Conservation (phyloP, 2,329 filamentous ascomycete species). For the Calonectria honghensis region DNA sequence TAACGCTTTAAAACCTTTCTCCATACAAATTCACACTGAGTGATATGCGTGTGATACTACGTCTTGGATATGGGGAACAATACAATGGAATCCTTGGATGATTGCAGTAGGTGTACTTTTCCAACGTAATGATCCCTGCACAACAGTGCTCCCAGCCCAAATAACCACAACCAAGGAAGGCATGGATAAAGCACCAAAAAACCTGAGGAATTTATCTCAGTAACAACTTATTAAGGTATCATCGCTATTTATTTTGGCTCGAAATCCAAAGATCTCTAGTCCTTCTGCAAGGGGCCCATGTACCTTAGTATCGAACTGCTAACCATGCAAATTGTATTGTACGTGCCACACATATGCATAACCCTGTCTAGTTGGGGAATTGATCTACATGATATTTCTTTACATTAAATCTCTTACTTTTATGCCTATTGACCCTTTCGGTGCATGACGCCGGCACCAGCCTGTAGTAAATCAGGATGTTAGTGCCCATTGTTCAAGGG, state of each 20-base stretch:
- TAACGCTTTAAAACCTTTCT: neutral
- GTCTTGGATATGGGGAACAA: neutral
- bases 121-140: too few species aligned
- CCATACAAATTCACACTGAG: neutral
- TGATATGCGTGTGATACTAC: neutral
- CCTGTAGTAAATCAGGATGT: slow-evolving; percentile 47
- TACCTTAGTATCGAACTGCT: too few species aligned
- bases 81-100: neutral
- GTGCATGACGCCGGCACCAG: slow-evolving; percentile 59
- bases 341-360: neutral
- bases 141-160: too few species aligned
- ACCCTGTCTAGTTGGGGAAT: neutral
- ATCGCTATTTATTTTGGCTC: too few species aligned
- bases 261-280: too few species aligned
- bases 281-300: neutral
- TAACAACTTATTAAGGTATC: neutral
- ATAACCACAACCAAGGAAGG: too few species aligned
- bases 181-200: neutral
- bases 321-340: neutral
- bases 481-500: slow-evolving; percentile 5
- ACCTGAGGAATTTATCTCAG: neutral
- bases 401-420: slow-evolving; percentile 25
- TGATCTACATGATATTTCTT: neutral
- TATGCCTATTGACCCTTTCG: slow-evolving; percentile 49
- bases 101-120: neutral